Conservation (phyloP, 768 basidiomycete species). For the Ramaria rubella region DNA sequence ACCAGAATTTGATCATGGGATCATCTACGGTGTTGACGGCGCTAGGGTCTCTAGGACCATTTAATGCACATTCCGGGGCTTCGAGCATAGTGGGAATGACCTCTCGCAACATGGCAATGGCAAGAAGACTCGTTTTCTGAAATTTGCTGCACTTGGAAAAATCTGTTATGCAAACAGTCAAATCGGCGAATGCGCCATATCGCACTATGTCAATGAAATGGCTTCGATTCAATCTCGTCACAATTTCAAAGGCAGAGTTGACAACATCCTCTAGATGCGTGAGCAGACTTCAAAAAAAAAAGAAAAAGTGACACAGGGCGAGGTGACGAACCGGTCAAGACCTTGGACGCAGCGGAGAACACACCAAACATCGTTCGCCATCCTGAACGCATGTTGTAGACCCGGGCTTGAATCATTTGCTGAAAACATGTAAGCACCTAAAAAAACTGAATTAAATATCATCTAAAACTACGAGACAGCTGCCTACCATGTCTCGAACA, state of each 20-base stretch:
- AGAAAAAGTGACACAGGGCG: not conserved
- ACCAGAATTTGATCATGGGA: constrained; percentile 95
- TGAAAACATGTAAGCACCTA: constrained; percentile 96
- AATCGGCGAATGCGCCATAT: constrained; percentile 90
- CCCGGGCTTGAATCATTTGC: constrained; percentile 96
- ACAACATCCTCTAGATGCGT: constrained; percentile 71
- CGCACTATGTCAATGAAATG: constrained; percentile 89
- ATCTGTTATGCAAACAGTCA: constrained; percentile 96
- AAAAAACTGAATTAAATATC: constrained; percentile 1
- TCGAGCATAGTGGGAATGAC: constrained; percentile 88
- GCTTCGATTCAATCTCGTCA: constrained; percentile 82
- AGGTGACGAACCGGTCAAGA: constrained; percentile 60
- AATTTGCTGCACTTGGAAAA: constrained; percentile 99
- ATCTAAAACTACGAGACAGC: constrained; percentile 2
- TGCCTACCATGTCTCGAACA: constrained; percentile 84
- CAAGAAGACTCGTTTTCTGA: constrained; percentile 94
- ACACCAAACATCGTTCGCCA: constrained; percentile 99
- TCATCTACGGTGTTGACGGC: constrained; percentile 50
- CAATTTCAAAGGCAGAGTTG: constrained; percentile 92
- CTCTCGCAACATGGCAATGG: constrained; percentile 93
- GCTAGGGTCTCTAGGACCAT: constrained; percentile 18
- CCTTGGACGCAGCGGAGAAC: constrained; percentile 93
- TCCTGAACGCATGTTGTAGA: constrained; percentile 92
- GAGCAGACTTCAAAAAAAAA: not conserved
- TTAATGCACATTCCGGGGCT: constrained; percentile 59